Evolutionary conservation across 345 rosid species (phyloP).

Genomic region (Trapa incisa): DNA sequence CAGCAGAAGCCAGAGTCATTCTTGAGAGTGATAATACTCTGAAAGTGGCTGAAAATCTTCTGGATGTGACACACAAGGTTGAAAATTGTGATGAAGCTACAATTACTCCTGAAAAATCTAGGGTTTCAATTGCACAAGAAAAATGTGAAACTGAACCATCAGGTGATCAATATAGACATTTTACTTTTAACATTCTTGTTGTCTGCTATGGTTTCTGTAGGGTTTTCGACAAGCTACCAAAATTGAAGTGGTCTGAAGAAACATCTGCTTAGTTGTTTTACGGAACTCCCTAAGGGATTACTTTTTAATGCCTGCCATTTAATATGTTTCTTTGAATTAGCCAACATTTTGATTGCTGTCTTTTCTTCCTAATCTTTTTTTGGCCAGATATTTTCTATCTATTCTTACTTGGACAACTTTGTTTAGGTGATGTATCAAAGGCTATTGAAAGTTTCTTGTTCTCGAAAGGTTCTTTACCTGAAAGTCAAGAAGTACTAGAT

Average conservation of each 20-base stretch:
- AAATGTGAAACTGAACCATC: constrained; percentile 1
- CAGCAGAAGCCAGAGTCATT: neutral
- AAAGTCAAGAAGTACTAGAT: neutral
- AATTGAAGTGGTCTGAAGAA: too few relatives aligned
- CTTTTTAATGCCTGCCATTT: neutral
- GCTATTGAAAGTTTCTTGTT: neutral
- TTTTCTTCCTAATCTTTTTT: too few relatives aligned
- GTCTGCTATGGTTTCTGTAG: too few relatives aligned
- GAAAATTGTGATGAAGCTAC: neutral
- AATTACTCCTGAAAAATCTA: constrained; percentile 1
- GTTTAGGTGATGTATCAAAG: constrained; percentile 1
- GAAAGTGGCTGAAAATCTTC: neutral
- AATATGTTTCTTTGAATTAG: constrained; percentile 5
- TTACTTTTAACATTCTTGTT: neutral
- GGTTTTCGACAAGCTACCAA: too few relatives aligned
- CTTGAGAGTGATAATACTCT: neutral
- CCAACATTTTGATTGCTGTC: neutral
- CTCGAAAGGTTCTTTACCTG: neutral
- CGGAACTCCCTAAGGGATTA: neutral
- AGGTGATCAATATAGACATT: neutral
- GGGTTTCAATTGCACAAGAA: neutral
- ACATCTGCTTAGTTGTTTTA: too few relatives aligned
- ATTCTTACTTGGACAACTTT: neutral
- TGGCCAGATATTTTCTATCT: neutral
- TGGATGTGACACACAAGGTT: constrained; percentile 2